Evolutionary conservation across 345 rosid species (phyloP).

Genomic region (Durio zibethinus): DNA sequence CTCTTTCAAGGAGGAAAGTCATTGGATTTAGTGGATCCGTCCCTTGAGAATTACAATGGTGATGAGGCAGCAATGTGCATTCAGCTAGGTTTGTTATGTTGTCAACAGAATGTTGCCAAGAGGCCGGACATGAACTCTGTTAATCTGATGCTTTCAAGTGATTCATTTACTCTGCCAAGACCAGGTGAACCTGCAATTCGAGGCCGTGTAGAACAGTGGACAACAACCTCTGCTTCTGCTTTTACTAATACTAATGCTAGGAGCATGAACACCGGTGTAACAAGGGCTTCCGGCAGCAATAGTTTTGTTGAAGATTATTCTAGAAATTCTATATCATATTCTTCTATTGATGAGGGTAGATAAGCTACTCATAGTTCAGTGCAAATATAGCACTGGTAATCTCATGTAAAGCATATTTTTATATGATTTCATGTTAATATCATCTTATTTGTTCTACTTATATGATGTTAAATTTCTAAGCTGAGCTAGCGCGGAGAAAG

Average conservation of each 20-base stretch:
- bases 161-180: slow-evolving; percentile 70
- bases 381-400: background rate
- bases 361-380: slow-evolving; percentile 19
- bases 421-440: background rate
- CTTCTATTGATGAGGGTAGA: slow-evolving; percentile 84
- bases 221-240: slow-evolving; percentile 38
- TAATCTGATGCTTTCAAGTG: slow-evolving; percentile 83
- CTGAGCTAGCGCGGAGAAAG: background rate
- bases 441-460: background rate
- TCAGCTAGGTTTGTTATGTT: slow-evolving; percentile 76
- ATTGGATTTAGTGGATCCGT: slow-evolving; percentile 63
- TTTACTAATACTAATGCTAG: slow-evolving; percentile 33
- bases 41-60: slow-evolving; percentile 48
- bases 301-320: slow-evolving; percentile 67
- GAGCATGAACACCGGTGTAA: slow-evolving; percentile 33
- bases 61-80: slow-evolving; percentile 80
- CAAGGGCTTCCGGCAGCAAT: slow-evolving; percentile 41
- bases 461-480: background rate
- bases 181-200: slow-evolving; percentile 79
- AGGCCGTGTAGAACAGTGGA: slow-evolving; percentile 54
- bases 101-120: slow-evolving; percentile 54
- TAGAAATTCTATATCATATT: slow-evolving; percentile 73
- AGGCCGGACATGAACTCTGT: slow-evolving; percentile 81
- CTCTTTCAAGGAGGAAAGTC: slow-evolving; percentile 51
- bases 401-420: slow-evolving; percentile 13